Percentiles rank a stretch among this genome's conserved stretches.
Evolutionary conservation across 257 asterid species (phyloP).

Genomic region (Buddleja alternifolia): DNA sequence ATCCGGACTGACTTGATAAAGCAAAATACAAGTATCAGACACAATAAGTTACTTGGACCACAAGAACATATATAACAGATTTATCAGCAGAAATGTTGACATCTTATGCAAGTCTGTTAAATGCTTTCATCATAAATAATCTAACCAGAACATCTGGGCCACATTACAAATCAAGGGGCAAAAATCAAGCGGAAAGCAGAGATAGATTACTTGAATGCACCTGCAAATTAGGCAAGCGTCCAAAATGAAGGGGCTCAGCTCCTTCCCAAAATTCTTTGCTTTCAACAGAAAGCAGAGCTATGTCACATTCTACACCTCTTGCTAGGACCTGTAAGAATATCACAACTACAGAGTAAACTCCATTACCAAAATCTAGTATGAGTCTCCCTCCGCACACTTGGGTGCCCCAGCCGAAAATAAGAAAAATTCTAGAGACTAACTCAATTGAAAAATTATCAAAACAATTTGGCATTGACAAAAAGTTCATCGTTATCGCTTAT

Average conservation of each 20-base stretch:
- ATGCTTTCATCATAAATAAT: too few species aligned
- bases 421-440: too few species aligned
- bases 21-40: too few species aligned
- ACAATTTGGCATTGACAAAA: conserved; percentile 3
- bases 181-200: neutral
- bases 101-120: too few species aligned
- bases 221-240: conserved; percentile 71
- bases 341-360: neutral
- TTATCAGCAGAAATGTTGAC: too few species aligned
- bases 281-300: conserved; percentile 74
- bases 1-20: too few species aligned
- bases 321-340: conserved; percentile 58
- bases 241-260: conserved; percentile 63
- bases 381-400: neutral
- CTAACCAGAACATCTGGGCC: too few species aligned
- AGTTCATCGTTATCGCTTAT: neutral
- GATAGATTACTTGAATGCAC: conserved; percentile 36
- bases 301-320: conserved; percentile 72
- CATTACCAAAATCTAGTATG: neutral
- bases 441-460: conserved; percentile 1
- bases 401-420: too few species aligned
- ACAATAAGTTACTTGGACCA: too few species aligned
- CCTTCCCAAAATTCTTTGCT: conserved; percentile 69
- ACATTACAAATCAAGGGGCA: neutral
- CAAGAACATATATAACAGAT: too few species aligned